Conservation (phyloP, 2,329 filamentous ascomycete genomes). For the Scorias spongiosa region DNA sequence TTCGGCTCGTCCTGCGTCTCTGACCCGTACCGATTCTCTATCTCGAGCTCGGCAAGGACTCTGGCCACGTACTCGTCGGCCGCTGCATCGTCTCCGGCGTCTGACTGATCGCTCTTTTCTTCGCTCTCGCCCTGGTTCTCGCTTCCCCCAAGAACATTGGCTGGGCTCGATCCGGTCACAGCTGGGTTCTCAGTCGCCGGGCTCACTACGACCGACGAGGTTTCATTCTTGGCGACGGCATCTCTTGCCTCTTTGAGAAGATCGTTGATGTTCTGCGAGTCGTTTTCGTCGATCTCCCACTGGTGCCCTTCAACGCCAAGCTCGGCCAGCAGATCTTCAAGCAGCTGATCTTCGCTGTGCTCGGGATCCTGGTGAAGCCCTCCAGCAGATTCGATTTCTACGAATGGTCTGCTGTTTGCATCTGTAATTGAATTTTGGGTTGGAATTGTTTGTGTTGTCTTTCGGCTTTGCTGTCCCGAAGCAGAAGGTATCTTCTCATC, state of each 20-base stretch:
- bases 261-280: constrained; percentile 25
- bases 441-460: no score
- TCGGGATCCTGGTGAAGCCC: neutral
- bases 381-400: neutral
- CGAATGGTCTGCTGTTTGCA: no score
- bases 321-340: constrained; percentile 33
- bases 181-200: constrained; percentile 17
- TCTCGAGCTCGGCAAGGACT: constrained; percentile 31
- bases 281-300: constrained; percentile 25
- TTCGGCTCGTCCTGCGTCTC: constrained; percentile 1
- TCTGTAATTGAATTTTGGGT: no score
- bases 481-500: no score
- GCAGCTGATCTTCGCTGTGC: constrained; percentile 24
- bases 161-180: constrained; percentile 8
- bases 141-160: neutral
- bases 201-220: neutral
- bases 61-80: constrained; percentile 32
- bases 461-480: no score
- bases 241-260: constrained; percentile 27
- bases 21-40: constrained; percentile 25
- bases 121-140: constrained; percentile 1
- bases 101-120: constrained; percentile 7
- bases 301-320: constrained; percentile 21
- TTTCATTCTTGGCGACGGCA: constrained; percentile 20
- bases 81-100: constrained; percentile 22